Conservation (phyloP, 2,329 filamentous ascomycete genomes). For the Nemania abortiva region DNA sequence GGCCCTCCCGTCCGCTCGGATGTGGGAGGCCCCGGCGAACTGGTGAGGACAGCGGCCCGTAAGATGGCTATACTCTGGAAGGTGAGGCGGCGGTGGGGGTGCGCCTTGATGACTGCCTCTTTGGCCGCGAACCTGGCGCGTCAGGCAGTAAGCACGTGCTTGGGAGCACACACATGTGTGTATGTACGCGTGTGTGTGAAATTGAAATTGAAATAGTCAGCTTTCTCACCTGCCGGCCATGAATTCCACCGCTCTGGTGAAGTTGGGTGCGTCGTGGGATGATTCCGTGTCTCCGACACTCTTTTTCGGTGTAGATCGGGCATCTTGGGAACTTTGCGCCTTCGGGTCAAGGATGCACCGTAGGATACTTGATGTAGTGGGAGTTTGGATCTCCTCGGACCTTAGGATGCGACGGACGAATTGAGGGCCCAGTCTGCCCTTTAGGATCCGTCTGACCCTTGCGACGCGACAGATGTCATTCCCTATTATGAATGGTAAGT, state of each 20-base stretch:
- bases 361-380: conserved; percentile 28
- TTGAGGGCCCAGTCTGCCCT: conserved; percentile 54
- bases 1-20: background rate
- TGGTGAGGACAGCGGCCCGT: background rate
- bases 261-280: conserved; percentile 34
- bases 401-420: conserved; percentile 64
- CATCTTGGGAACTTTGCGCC: conserved; percentile 12
- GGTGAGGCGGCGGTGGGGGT: conserved; percentile 67
- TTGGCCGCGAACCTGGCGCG: conserved; percentile 74
- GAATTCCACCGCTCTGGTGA: conserved; percentile 56
- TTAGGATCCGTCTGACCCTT: conserved; percentile 72
- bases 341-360: conserved; percentile 32
- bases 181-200: background rate
- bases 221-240: conserved; percentile 58
- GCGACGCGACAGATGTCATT: conserved; percentile 81
- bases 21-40: background rate
- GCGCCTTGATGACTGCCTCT: conserved; percentile 80
- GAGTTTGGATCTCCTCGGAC: conserved; percentile 53
- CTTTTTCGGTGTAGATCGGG: conserved; percentile 17
- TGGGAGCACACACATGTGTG: background rate
- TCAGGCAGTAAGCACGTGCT: background rate
- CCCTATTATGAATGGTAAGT: conserved; percentile 75
- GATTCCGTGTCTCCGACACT: too few species aligned
- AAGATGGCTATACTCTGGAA: conserved; percentile 69
- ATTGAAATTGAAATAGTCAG: background rate